These are phyloP conservation scores for Alternaria sp. DNA, from an alignment of 2,329 filamentous ascomycete genomes.

Conservation along the genomic window DNA sequence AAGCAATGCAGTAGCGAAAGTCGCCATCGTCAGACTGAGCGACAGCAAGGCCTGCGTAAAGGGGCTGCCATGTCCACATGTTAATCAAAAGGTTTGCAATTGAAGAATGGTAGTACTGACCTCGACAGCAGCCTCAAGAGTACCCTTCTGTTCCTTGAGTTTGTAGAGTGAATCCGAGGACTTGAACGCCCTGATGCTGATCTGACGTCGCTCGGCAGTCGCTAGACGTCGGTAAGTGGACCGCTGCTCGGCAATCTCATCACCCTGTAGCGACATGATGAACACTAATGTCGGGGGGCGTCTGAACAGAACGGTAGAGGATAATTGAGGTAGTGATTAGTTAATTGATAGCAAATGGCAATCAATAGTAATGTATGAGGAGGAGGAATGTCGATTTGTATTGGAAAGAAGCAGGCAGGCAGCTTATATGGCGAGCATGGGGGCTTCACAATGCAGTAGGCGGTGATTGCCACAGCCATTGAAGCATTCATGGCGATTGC, in stretches of 20 bases:
- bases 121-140: constrained; percentile 6
- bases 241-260: constrained; percentile 1
- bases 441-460: constrained; percentile 1
- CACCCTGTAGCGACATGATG: constrained; percentile 9
- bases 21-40: constrained; percentile 58
- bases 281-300: neutral
- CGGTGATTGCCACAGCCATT: constrained; percentile 7
- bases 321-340: neutral
- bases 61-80: constrained; percentile 30
- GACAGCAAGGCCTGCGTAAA: constrained; percentile 69
- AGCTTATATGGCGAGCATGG: constrained; percentile 10
- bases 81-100: neutral
- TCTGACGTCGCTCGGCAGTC: constrained; percentile 9
- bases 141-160: constrained; percentile 12
- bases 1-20: constrained; percentile 63
- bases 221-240: constrained; percentile 3
- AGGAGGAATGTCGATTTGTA: neutral
- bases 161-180: constrained; percentile 6
- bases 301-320: neutral
- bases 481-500: constrained; percentile 13
- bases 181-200: constrained; percentile 7
- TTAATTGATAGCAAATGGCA: neutral
- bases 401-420: neutral
- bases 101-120: neutral
- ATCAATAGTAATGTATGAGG: neutral